Evolutionary conservation across 2,329 filamentous ascomycete genomes (phyloP).

Genomic region (Xylaria sp.): DNA sequence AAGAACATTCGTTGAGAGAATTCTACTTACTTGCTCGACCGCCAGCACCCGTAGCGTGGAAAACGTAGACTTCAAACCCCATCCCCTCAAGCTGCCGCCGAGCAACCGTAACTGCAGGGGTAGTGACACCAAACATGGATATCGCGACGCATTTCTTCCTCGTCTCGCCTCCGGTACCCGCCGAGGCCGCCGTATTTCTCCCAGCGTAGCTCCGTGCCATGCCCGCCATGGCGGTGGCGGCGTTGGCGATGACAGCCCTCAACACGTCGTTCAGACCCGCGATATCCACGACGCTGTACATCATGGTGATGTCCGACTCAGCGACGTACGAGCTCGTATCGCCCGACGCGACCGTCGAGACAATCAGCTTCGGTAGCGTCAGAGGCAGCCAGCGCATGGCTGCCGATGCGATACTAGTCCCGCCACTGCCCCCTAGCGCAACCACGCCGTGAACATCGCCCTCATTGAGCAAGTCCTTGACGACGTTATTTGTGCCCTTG

Average conservation of each 20-base stretch:
- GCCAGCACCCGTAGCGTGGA: conserved; percentile 76
- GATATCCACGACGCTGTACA: conserved; percentile 78
- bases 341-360: conserved; percentile 76
- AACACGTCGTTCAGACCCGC: conserved; percentile 72
- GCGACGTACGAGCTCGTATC: conserved; percentile 73
- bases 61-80: conserved; percentile 69
- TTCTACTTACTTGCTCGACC: conserved; percentile 63
- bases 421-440: conserved; percentile 70
- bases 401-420: conserved; percentile 68
- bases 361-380: conserved; percentile 76
- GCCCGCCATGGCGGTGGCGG: conserved; percentile 68
- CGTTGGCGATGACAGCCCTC: conserved; percentile 68
- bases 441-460: conserved; percentile 65
- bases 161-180: conserved; percentile 37
- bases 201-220: conserved; percentile 63
- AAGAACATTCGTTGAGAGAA: not conserved
- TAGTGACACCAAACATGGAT: conserved; percentile 82
- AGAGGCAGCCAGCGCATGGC: conserved; percentile 73
- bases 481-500: conserved; percentile 56
- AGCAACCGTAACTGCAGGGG: conserved; percentile 69
- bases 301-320: conserved; percentile 75
- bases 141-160: conserved; percentile 65
- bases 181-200: conserved; percentile 15
- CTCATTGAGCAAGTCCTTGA: conserved; percentile 54
- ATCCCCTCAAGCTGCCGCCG: conserved; percentile 60